A percentile compares a stretch with the other conserved stretches of the same genome.
Conservation (phyloP, 140 eudicot genomes). For the Anethum foeniculum region DNA sequence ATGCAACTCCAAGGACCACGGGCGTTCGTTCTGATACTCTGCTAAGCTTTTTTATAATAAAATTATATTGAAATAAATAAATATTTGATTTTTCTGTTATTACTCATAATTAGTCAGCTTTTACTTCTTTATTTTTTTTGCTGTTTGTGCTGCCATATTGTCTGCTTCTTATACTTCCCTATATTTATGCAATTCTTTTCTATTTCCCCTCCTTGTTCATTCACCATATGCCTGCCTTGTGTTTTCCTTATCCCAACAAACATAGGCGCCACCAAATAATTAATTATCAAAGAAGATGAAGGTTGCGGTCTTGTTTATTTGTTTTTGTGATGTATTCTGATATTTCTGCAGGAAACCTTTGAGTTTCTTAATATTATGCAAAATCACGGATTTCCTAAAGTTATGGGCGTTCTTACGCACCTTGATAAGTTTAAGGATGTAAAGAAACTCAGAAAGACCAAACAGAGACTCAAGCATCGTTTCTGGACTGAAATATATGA, state of each 20-base stretch:
- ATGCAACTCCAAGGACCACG: not conserved
- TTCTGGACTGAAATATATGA: conserved; percentile 92
- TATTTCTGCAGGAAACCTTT: conserved; percentile 71
- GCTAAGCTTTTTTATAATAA: not conserved
- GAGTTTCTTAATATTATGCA: conserved; percentile 88
- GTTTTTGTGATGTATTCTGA: conserved; percentile 10
- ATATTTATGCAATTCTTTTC: not conserved
- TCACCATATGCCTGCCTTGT: not conserved
- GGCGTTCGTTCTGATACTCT: not conserved
- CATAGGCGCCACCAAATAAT: not conserved
- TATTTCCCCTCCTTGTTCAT: not conserved
- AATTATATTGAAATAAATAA: not conserved
- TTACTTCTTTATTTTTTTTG: not conserved
- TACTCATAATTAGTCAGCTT: not conserved
- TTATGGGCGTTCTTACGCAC: conserved; percentile 97
- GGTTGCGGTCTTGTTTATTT: not conserved
- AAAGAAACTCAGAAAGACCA: conserved; percentile 84
- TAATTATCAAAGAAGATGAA: not conserved
- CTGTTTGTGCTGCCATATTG: not conserved
- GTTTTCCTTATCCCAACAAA: not conserved
- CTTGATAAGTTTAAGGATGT: conserved; percentile 92
- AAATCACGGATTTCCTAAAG: conserved; percentile 92
- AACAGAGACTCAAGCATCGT: conserved; percentile 84
- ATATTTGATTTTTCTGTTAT: not conserved
- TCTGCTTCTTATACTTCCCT: not conserved